Base-by-base conservation (phyloP, 306 rosid species). In the Ceratonia siliqua region DNA sequence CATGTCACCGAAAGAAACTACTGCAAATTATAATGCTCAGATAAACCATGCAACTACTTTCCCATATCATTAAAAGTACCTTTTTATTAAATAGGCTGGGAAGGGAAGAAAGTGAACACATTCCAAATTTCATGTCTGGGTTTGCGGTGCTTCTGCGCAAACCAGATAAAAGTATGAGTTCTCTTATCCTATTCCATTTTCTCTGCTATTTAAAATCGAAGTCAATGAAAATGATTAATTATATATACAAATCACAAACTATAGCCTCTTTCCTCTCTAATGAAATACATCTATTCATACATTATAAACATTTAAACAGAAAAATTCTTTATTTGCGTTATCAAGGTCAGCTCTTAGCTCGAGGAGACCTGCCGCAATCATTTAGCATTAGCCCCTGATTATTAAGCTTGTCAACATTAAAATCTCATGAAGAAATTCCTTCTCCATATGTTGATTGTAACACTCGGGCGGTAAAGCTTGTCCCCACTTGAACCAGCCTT, bases 331-430 rank as follows among this genome's bases (percentile, higher is more conserved):
- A 21, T 35, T 25, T 57, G 78, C 74, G 33, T 10, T 70, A 46
- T 43, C 50, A 48, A 57, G 22, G 52, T 86, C 79, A 61, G 53
- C 67, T 28, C 65, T 39, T 72, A 20, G 78, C 82, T 57, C 70
- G 58, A 78, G 68, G 72, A 25, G 78, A 22, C 68, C 68, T 43
- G 57, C 79, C 13, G 48, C 83, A 39, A 36, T 56, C 41, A 65
- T 57, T 65, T 64, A 50, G 41, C 65, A 52, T 62, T 64, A 24
- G 48, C 64, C 72, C 58, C 52, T 42, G 38, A 53, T 22, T 50
- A 57, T 58, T 52, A 65, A 76, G 66, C 65, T 65, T 69, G 22
- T 55, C 64, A 73, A 50, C 50, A 52, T 39, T 12, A 72, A 65
- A 79, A 79, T 43, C 78, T 59, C 68, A 27, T 27, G 35, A 46